Conservation (phyloP, 768 basidiomycete genomes). For the Kwoniella europaea region DNA sequence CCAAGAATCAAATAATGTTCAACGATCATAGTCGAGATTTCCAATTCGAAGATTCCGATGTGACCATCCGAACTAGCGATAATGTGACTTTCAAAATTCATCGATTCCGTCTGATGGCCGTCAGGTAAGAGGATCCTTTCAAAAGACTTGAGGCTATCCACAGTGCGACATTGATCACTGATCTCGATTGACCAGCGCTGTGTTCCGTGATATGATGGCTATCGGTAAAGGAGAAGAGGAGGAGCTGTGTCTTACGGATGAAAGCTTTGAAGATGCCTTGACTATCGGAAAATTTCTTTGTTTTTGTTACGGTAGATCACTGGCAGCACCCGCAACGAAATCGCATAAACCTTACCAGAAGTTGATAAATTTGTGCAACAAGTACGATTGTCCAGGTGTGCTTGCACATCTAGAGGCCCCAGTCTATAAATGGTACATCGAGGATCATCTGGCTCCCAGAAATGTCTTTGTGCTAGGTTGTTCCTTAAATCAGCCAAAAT, state of each 20-base stretch:
- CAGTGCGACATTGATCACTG: not conserved
- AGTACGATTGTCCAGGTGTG: too few species aligned
- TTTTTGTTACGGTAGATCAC: too few species aligned
- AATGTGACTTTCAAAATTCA: conserved; percentile 13
- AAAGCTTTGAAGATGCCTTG: not conserved
- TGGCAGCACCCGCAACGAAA: too few species aligned
- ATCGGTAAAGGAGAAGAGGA: not conserved
- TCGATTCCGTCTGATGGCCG: not conserved
- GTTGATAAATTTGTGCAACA: too few species aligned
- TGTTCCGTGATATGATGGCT: not conserved
- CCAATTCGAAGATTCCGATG: conserved; percentile 12
- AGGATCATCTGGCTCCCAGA: too few species aligned
- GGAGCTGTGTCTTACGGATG: not conserved
- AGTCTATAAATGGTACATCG: too few species aligned
- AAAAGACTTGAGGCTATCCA: not conserved
- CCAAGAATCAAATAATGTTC: not conserved
- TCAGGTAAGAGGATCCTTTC: not conserved
- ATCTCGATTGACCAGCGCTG: not conserved
- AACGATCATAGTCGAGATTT: not conserved
- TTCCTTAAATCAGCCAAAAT: too few species aligned
- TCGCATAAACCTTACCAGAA: too few species aligned
- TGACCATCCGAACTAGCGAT: conserved; percentile 11
- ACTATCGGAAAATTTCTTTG: not conserved
- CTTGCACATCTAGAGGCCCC: too few species aligned
- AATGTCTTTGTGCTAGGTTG: too few species aligned